These are phyloP conservation scores for Saccharomyces hybrid DNA, from an alignment of 1,139 yeast genomes.

Conservation along the genomic window DNA sequence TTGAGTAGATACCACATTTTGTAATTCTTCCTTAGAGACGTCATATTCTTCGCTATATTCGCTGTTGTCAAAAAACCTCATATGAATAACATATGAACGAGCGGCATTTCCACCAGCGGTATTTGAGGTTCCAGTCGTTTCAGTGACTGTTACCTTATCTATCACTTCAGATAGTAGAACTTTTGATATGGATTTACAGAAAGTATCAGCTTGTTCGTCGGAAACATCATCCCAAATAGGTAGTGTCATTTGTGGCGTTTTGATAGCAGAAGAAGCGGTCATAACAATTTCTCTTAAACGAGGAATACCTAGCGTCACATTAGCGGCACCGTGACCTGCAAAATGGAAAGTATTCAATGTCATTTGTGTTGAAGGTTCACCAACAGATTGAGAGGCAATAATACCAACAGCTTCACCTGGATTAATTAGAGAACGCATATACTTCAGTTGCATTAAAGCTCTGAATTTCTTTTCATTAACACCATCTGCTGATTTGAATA, in stretches of 20 bases:
- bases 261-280: slow-evolving; percentile 94
- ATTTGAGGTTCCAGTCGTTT: slow-evolving; percentile 63
- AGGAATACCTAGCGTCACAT: slow-evolving; percentile 98
- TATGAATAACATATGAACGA: slow-evolving; percentile 66
- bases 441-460: slow-evolving; percentile 95
- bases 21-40: slow-evolving; percentile 72
- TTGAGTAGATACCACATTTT: slow-evolving; percentile 52
- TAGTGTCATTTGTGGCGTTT: slow-evolving; percentile 97
- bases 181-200: slow-evolving; percentile 84
- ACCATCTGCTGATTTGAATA: slow-evolving; percentile 42
- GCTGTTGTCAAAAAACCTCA: slow-evolving; percentile 65
- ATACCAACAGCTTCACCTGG: slow-evolving; percentile 99
- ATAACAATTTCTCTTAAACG: slow-evolving; percentile 99
- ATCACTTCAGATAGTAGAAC: slow-evolving; percentile 84
- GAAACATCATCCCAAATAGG: slow-evolving; percentile 73
- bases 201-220: slow-evolving; percentile 83
- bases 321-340: slow-evolving; percentile 99
- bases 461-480: slow-evolving; percentile 81
- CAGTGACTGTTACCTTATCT: slow-evolving; percentile 78
- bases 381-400: slow-evolving; percentile 96
- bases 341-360: slow-evolving; percentile 98
- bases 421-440: slow-evolving; percentile 88
- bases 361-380: slow-evolving; percentile 99
- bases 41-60: slow-evolving; percentile 90
- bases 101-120: slow-evolving; percentile 38